Evolutionary conservation across 2,329 filamentous ascomycete genomes (phyloP), one percentile per base, ranked within the genome.

Genomic region (Fusarium heterosporum): DNA sequence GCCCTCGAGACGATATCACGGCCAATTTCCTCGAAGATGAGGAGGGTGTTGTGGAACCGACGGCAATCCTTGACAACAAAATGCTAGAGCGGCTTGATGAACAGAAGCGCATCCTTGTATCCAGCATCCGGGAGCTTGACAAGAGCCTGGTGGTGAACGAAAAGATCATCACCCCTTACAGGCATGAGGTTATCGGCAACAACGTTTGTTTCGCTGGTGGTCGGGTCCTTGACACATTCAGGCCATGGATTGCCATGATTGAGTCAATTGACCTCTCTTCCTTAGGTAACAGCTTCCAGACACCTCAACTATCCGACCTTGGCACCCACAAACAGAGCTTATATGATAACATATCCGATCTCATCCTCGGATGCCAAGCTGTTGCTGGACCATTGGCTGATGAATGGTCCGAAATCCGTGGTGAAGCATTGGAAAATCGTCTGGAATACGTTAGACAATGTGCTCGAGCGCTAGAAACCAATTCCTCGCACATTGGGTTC

Each of bases 401-500:
- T 75, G 96, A 99, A 79, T 99, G 96, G 96, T 89, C 94, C 6
- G 93, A 97, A 76, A 84, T 94, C n/a, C 89, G 93, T 41, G 93
- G 93, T 3, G 93, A 97, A 75, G 92, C 94, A 9, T 83, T 99
- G 29, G 95, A 97, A 74, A 93, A 93, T 69, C 89, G 96, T 22
- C 79, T 98, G 26, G 91, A 91, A 66, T 90, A 92, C 65, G 93
- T 97, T 59, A 88, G 91, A 51, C 85, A 88, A 59, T 91, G 93
- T 63, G 89, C 90, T 11, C 88, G 91, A 70, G 91, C 95, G 45
- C 83, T 99, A 17, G 93, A 98, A 76, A 92, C 90, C 19, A 94
- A 92, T 72, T 91, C 94, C 13, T 92, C 92, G 0, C 93, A 97
- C 72, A 89, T 97, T 68, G 91, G 92, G 28, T 96, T 94, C 76